phyloP scores from a whole-genome alignment of 345 rosid species.

The Nephelium lappaceum region DNA sequence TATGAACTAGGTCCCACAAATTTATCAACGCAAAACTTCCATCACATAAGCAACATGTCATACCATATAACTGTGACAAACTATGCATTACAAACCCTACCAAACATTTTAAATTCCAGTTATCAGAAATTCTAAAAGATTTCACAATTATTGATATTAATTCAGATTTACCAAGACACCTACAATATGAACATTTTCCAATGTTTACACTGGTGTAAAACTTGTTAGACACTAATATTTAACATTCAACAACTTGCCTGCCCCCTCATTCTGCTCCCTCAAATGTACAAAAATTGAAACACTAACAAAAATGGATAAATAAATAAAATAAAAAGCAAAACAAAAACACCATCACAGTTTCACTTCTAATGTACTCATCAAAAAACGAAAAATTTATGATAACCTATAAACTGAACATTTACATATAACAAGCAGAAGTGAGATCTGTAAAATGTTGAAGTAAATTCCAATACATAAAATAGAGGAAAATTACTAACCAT shows the following conservation, averaged over 20 bases:
- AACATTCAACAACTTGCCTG: background rate
- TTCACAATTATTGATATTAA: background rate
- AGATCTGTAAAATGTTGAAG: background rate
- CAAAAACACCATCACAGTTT: background rate
- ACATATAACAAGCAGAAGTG: background rate
- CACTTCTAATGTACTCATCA: background rate
- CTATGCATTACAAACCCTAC: background rate
- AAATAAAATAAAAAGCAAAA: background rate
- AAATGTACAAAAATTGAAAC: background rate
- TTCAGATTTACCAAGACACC: background rate
- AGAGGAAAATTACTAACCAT: slow-evolving; percentile 60
- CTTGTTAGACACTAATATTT: background rate
- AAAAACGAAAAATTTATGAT: background rate
- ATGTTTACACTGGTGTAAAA: background rate
- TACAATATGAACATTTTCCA: background rate
- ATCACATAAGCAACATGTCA: background rate
- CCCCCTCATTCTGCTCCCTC: background rate
- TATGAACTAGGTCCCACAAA: background rate
- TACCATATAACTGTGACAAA: background rate
- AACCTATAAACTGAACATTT: background rate
- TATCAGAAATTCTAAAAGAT: background rate
- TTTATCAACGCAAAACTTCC: background rate
- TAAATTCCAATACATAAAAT: background rate
- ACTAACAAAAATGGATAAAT: background rate
- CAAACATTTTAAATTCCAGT: background rate